phyloP scores from a whole-genome alignment of 1,284 basidiomycete species.

The Vanrija pseudolonga region DNA sequence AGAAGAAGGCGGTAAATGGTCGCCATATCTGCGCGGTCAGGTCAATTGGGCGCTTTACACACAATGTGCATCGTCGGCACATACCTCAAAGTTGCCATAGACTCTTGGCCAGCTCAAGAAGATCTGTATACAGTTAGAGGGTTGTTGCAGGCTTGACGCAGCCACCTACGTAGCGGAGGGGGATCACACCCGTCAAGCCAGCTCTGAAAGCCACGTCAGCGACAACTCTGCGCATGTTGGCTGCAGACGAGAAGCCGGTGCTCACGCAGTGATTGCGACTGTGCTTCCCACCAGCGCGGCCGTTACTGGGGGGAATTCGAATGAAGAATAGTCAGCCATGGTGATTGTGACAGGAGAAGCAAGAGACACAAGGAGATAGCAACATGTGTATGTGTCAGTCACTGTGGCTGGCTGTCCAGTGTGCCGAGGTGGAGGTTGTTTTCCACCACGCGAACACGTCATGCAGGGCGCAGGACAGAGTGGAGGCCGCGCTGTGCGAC shows the following conservation, averaged over 20 bases:
- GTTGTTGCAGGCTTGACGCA: neutral
- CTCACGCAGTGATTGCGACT: constrained; percentile 62
- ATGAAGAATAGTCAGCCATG: neutral
- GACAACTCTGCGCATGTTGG: neutral
- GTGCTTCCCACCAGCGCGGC: constrained; percentile 55
- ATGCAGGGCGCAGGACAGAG: no score
- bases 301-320: constrained; percentile 17
- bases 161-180: neutral
- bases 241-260: neutral
- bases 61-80: no score
- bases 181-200: no score
- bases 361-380: neutral
- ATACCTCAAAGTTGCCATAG: neutral
- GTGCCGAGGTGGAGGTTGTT: no score
- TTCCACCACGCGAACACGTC: no score
- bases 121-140: neutral
- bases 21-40: constrained; percentile 34
- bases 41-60: no score
- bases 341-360: neutral
- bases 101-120: neutral
- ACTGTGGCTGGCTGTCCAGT: no score
- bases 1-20: constrained; percentile 42
- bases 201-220: neutral
- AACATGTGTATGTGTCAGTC: no score
- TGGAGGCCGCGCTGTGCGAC: no score